Evolutionary conservation across 208 protist species (phyloP).

Genomic region (Endotrypanum monterogeii): DNA sequence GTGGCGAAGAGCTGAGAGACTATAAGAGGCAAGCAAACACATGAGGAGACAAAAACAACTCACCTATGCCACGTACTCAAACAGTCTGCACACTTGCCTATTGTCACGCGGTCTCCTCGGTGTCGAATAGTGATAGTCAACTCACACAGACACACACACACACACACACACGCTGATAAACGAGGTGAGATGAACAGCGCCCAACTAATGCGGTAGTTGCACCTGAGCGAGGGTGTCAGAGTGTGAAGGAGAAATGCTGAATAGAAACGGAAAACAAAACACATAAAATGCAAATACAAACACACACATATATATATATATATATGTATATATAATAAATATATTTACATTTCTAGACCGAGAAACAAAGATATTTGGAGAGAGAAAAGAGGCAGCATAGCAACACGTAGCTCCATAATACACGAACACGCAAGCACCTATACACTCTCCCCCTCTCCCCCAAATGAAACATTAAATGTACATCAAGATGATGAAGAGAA

Average conservation of each 20-base stretch:
- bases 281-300: background rate
- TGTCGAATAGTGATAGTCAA: background rate
- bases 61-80: background rate
- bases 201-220: too few relatives aligned
- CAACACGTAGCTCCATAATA: background rate
- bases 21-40: background rate
- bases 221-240: too few relatives aligned
- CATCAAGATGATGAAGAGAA: too few relatives aligned
- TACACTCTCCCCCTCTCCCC: too few relatives aligned
- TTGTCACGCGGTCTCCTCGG: background rate
- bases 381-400: background rate
- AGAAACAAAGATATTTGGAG: background rate
- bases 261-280: background rate
- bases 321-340: too few relatives aligned
- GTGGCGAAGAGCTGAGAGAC: background rate
- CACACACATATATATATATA: background rate
- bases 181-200: background rate
- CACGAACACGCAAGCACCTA: background rate
- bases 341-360: too few relatives aligned
- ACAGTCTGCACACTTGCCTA: background rate
- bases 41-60: background rate
- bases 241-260: background rate
- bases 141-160: slow-evolving; percentile 1
- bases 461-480: too few relatives aligned
- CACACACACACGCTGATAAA: slow-evolving; percentile 1